Evolutionary conservation across 306 rosid genomes (phyloP), one percentile per base, ranked within the genome.

Genomic region (Cicer pinnatifidum): DNA sequence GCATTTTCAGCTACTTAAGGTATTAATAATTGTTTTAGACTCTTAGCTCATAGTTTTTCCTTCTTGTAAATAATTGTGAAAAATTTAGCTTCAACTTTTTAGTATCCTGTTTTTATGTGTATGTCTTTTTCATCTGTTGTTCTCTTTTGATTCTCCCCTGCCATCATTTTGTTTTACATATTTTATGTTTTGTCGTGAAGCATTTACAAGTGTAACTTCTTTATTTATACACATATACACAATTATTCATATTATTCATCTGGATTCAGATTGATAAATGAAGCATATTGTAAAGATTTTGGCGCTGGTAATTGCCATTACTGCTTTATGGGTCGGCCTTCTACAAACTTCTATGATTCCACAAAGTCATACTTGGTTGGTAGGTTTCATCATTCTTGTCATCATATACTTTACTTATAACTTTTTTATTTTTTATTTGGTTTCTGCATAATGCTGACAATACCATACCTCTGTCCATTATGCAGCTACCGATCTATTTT

Each of bases 291-390:
- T 84, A 44, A 92, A 92, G 89, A 89, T 92, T 73, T 20, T 87
- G 69, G 75, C 90, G 16, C 59, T 90, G 78, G 35, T 92, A 78
- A 75, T 85, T 70, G 85, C 88, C 80, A 69, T 90, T 52, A 77
- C 93, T 59, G 89, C 95, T 12, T 54, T 89, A 60, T 90, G 97
- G 97, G 40, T 89, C 75, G 93, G 97, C 79, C 96, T 92, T 62
- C 58, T 90, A 44, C 89, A 87, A 64, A 48, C 85, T 38, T 85
- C 88, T 43, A 10, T 81, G 39, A 19, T 90, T 71, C 93, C 96
- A 20, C 77, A 40, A 41, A 77, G 85, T 62, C 85, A 86, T 76
- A 83, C 97, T 38, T 92, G 95, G 98, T 56, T 90, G 98, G 95
- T 92, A 82, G 71, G 98, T 87, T 65, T 64, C 56, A 17, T 3